Percentiles rank a stretch among this genome's conserved stretches.
These are phyloP conservation scores for Exophiala xenobiotica DNA, from an alignment of 2,329 filamentous ascomycete species.

Conservation along the genomic window DNA sequence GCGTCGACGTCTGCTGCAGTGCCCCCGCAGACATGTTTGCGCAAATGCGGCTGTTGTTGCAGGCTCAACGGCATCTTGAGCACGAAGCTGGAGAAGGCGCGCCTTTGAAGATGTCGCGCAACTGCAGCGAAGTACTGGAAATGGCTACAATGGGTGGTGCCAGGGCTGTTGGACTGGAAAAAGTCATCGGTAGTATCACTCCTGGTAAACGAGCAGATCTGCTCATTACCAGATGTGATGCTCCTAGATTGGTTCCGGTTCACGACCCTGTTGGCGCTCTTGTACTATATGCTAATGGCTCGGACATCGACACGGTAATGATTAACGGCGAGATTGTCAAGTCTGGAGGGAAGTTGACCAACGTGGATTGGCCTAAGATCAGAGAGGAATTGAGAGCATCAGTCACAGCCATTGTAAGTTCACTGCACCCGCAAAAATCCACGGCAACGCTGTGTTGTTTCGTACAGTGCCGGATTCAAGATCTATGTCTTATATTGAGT, in stretches of 20 bases:
- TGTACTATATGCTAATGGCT: slow-evolving; percentile 32
- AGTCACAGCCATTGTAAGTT: not conserved
- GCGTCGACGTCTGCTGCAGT: slow-evolving; percentile 34
- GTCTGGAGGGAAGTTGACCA: slow-evolving; percentile 18
- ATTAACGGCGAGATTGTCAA: slow-evolving; percentile 34
- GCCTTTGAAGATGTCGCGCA: slow-evolving; percentile 19
- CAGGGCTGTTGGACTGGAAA: slow-evolving; percentile 32
- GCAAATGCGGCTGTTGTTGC: slow-evolving; percentile 33
- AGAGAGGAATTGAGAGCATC: slow-evolving; percentile 9
- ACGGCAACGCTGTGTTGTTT: too few relatives aligned
- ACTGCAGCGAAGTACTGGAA: slow-evolving; percentile 31
- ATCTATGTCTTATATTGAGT: too few relatives aligned
- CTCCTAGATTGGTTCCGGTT: slow-evolving; percentile 32
- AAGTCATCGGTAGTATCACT: slow-evolving; percentile 33
- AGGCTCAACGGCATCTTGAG: slow-evolving; percentile 27
- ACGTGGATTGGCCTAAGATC: slow-evolving; percentile 18
- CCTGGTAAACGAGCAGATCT: slow-evolving; percentile 36
- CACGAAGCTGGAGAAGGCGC: slow-evolving; percentile 7
- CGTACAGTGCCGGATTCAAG: too few relatives aligned
- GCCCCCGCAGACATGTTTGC: slow-evolving; percentile 32
- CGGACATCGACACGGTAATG: slow-evolving; percentile 35
- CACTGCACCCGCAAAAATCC: too few relatives aligned
- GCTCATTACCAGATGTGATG: slow-evolving; percentile 33
- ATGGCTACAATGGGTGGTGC: slow-evolving; percentile 36
- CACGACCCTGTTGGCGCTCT: slow-evolving; percentile 34